Percentiles rank a stretch among this genome's conserved stretches.
Evolutionary conservation across 768 basidiomycete genomes (phyloP).

Genomic region (Austroboletus eburneus): DNA sequence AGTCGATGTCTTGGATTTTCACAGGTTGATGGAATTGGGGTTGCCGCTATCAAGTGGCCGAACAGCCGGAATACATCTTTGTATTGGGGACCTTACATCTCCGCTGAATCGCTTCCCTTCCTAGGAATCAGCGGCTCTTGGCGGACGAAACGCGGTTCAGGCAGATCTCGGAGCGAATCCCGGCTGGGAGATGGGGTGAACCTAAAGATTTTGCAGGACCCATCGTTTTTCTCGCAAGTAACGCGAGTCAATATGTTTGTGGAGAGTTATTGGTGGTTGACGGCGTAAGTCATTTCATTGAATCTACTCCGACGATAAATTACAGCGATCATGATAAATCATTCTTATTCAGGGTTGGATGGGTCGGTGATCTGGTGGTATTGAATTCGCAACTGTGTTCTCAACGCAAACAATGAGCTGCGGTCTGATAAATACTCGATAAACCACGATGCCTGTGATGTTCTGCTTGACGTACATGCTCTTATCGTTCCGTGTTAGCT

Average conservation of each 20-base stretch:
- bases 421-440: conserved; percentile 1
- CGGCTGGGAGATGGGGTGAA: conserved; percentile 62
- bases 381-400: conserved; percentile 1
- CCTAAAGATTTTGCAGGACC: conserved; percentile 67
- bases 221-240: conserved; percentile 60
- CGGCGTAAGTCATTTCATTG: conserved; percentile 45
- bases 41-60: conserved; percentile 1
- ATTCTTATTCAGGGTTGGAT: conserved; percentile 50
- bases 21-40: conserved; percentile 6
- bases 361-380: conserved; percentile 38
- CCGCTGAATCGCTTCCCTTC: conserved; percentile 13
- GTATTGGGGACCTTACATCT: conserved; percentile 7
- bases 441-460: conserved; percentile 1
- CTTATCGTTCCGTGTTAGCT: conserved; percentile 5
- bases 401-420: conserved; percentile 1
- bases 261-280: conserved; percentile 67
- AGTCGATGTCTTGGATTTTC: conserved; percentile 1
- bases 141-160: conserved; percentile 55
- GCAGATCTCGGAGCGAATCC: conserved; percentile 71
- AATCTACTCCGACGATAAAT: conserved; percentile 2
- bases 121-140: conserved; percentile 63
- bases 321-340: conserved; percentile 5
- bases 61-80: not conserved
- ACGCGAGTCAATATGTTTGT: conserved; percentile 63
- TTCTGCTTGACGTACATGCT: conserved; percentile 15